A percentile compares a stretch with the other conserved stretches of the same genome.
Conservation (phyloP, 1,139 yeast genomes). For the Kurtzmaniella quercitrusa region DNA sequence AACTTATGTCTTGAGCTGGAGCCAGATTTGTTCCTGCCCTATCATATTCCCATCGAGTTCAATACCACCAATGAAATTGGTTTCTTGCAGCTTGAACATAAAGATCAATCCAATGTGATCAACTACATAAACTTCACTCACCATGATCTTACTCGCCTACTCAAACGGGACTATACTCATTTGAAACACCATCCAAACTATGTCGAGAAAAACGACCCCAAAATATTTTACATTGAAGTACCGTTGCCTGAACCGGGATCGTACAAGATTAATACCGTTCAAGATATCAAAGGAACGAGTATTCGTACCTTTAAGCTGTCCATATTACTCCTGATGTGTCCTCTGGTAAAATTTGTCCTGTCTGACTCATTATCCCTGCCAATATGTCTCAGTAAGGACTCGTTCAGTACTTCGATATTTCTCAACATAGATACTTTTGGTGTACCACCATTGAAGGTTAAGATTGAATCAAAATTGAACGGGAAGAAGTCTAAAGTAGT, state of each 20-base stretch:
- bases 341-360: conserved; percentile 50
- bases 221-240: conserved; percentile 46
- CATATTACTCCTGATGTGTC: conserved; percentile 71
- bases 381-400: conserved; percentile 44
- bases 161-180: conserved; percentile 38
- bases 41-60: conserved; percentile 64
- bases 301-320: conserved; percentile 65
- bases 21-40: conserved; percentile 9
- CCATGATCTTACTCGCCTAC: conserved; percentile 46
- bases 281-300: conserved; percentile 59
- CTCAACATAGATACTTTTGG: conserved; percentile 59
- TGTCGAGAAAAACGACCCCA: conserved; percentile 15
- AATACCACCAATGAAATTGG: conserved; percentile 78
- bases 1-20: conserved; percentile 51
- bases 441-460: conserved; percentile 68
- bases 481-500: conserved; percentile 32
- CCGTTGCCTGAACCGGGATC: conserved; percentile 70
- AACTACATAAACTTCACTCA: conserved; percentile 52
- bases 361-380: conserved; percentile 9
- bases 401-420: conserved; percentile 37
- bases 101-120: conserved; percentile 51
- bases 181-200: conserved; percentile 12
- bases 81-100: conserved; percentile 59
- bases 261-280: conserved; percentile 62
- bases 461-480: conserved; percentile 54